These are phyloP conservation scores for Lepiota brunneoincarnata DNA, from an alignment of 768 basidiomycete species.

Conservation along the genomic window DNA sequence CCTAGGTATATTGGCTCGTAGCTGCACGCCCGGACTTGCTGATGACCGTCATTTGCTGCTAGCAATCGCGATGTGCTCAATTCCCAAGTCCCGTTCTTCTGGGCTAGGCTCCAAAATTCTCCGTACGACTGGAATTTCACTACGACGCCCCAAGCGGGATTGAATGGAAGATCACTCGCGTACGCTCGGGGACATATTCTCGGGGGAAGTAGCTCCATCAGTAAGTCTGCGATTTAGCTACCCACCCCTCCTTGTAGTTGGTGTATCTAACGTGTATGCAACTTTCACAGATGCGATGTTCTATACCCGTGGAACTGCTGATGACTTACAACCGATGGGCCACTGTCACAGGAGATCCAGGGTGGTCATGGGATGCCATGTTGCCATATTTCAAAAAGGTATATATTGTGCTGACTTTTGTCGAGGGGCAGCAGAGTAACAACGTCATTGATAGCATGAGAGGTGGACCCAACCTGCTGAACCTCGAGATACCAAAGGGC, in stretches of 20 bases:
- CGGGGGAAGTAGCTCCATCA: slow-evolving; percentile 29
- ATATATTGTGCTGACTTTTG: slow-evolving; percentile 1
- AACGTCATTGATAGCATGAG: slow-evolving; percentile 30
- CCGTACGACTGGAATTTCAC: slow-evolving; percentile 31
- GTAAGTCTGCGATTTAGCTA: not conserved
- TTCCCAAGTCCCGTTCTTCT: slow-evolving; percentile 21
- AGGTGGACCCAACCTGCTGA: slow-evolving; percentile 32
- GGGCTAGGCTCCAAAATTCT: slow-evolving; percentile 10
- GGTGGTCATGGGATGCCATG: slow-evolving; percentile 33
- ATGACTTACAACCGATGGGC: slow-evolving; percentile 26
- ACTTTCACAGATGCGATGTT: slow-evolving; percentile 25
- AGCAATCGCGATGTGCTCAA: slow-evolving; percentile 22
- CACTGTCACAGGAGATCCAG: slow-evolving; percentile 25
- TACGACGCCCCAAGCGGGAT: slow-evolving; percentile 20
- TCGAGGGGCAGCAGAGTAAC: not conserved
- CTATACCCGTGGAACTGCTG: slow-evolving; percentile 29
- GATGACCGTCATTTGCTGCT: not conserved
- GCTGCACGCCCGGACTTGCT: not conserved
- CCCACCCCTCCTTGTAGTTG: not conserved
- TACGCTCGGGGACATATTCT: slow-evolving; percentile 25
- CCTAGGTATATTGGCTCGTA: not conserved
- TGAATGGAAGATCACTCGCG: slow-evolving; percentile 17
- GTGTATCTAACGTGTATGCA: not conserved
- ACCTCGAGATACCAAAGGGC: slow-evolving; percentile 31
- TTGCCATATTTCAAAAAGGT: slow-evolving; percentile 29